A percentile compares a stretch with the other conserved stretches of the same genome.
Evolutionary conservation across 441 rosid genomes (phyloP).

Genomic region (Metrosideros polymorpha): DNA sequence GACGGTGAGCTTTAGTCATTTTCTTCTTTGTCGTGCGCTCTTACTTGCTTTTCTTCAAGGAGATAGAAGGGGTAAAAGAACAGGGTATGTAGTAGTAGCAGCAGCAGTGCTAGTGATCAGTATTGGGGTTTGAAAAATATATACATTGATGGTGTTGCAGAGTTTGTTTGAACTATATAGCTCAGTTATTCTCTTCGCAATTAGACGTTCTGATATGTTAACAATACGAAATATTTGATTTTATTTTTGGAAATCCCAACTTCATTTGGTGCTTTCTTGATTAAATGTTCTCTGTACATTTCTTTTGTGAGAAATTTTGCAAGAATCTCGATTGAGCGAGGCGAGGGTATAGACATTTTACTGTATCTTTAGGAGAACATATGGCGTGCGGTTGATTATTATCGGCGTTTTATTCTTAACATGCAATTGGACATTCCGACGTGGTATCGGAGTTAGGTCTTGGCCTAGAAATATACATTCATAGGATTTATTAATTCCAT

Average conservation of each 20-base stretch:
- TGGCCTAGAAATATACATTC: no score
- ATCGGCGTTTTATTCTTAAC: no score
- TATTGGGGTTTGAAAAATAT: not conserved
- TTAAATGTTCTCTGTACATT: not conserved
- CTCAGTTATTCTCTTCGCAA: not conserved
- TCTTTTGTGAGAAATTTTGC: not conserved
- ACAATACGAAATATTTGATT: not conserved
- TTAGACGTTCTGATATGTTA: not conserved
- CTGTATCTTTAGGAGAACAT: no score
- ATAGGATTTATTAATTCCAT: no score
- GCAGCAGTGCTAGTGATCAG: not conserved
- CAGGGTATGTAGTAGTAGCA: not conserved
- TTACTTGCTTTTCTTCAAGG: not conserved
- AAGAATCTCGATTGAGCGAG: not conserved
- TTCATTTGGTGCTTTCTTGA: not conserved
- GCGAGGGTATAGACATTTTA: no score
- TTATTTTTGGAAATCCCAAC: not conserved
- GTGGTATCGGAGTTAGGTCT: no score
- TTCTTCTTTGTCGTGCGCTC: not conserved
- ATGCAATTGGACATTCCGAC: no score
- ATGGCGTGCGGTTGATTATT: no score
- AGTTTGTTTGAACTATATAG: not conserved
- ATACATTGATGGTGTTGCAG: not conserved
- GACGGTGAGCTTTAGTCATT: not conserved
- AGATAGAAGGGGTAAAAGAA: not conserved